Conservation (phyloP, 768 basidiomycete species). For the Hydnum rufescens region DNA sequence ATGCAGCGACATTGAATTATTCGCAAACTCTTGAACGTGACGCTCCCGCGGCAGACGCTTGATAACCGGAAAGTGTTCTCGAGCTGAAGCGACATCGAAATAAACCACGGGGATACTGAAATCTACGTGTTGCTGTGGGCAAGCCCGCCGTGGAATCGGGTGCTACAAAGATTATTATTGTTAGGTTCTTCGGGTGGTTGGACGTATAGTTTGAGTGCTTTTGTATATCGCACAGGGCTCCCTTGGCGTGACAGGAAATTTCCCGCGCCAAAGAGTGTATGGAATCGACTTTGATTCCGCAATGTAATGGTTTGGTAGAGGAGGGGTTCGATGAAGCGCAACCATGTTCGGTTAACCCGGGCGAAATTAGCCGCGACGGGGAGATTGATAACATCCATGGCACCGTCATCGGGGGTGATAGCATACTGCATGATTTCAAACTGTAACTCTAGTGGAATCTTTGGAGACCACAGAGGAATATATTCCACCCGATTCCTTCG, state of each 20-base stretch:
- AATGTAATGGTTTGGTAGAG: neutral
- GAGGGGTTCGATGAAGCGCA: neutral
- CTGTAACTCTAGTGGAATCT: conserved; percentile 7
- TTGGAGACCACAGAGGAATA: conserved; percentile 5
- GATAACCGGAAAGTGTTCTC: neutral
- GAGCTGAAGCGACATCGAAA: neutral
- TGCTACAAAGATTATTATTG: neutral
- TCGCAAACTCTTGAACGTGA: neutral
- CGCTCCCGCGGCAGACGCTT: neutral
- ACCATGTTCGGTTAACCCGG: neutral
- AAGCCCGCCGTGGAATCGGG: too few species aligned
- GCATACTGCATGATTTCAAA: neutral
- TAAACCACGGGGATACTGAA: neutral
- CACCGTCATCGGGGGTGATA: neutral
- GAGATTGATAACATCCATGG: neutral
- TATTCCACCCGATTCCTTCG: too few species aligned
- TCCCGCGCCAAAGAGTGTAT: neutral
- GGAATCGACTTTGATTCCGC: neutral
- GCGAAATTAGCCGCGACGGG: neutral
- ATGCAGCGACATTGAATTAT: conserved; percentile 4
- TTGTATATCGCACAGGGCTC: neutral
- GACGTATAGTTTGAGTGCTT: neutral
- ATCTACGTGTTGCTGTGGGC: too few species aligned
- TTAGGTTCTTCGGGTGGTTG: neutral
- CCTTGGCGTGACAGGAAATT: neutral